Conservation (phyloP, 371 early-diverging fungal genomes). For the Mucor mucedo region DNA sequence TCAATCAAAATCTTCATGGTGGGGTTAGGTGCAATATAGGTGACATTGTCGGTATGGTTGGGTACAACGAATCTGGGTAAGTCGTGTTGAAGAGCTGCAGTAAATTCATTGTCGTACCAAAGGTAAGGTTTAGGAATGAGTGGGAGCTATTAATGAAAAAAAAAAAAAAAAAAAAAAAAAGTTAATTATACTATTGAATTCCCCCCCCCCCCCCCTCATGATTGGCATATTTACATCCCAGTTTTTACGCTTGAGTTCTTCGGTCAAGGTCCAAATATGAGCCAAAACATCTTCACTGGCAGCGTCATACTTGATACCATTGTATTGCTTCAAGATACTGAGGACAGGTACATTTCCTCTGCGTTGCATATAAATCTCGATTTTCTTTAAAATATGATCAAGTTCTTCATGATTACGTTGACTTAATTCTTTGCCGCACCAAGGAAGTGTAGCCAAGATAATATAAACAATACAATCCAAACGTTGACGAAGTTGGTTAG, state of each 20-base stretch:
- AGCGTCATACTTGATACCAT: constrained; percentile 52
- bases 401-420: constrained; percentile 66
- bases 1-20: constrained; percentile 50
- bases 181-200: too few species aligned
- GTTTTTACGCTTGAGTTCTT: constrained; percentile 56
- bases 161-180: too few species aligned
- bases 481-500: constrained; percentile 59
- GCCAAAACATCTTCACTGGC: constrained; percentile 66
- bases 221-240: constrained; percentile 60
- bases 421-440: constrained; percentile 64
- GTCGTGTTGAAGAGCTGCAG: constrained; percentile 68
- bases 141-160: constrained; percentile 2
- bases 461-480: constrained; percentile 78
- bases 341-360: constrained; percentile 48
- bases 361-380: constrained; percentile 70
- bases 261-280: constrained; percentile 72
- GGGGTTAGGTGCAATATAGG: constrained; percentile 34
- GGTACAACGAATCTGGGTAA: constrained; percentile 59
- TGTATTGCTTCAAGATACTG: constrained; percentile 60
- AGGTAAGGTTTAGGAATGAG: constrained; percentile 64
- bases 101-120: constrained; percentile 61
- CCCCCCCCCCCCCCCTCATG: too few species aligned
- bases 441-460: constrained; percentile 78
- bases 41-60: constrained; percentile 28
- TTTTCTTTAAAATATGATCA: constrained; percentile 56